Evolutionary conservation across 2,329 filamentous ascomycete genomes (phyloP), one percentile per base, ranked within the genome.

Genomic region (Phaeosphaeriaceae sp.): DNA sequence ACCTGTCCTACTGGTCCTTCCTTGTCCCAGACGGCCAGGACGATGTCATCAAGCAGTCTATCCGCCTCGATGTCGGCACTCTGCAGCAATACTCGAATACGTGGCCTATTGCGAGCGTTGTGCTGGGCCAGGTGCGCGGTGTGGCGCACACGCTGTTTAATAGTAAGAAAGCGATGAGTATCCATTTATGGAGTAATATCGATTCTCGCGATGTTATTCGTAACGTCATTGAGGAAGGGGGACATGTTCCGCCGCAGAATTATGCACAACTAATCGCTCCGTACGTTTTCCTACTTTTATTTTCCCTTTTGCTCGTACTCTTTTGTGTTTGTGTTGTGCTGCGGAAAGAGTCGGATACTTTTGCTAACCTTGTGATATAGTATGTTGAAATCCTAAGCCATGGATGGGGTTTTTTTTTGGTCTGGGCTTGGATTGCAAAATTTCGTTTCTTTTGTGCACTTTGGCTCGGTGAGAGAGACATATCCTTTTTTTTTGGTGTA

Each of bases 61-160:
- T 96, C 44, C 84, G 87, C 1, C 82, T 96, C 12, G 92, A 91
- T 54, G 90, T 89, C 48, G 89, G 88, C 13, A 87, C 88, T 0
- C 80, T 94, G 33, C 87, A 87, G 61, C 66, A 84, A 32, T 77
- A 93, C 6, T 85, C 84, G 33, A 76, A 78, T 13, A 86, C 89
- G 3, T 94, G 90, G 90, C 82, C 83, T 29, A 86, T 91, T 28
- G 89, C 90, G 1, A 80, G 79, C 36, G 82, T 81, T 11, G 89
- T 90, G 2, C 82, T 88, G 52, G 81, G 81, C 3, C 89, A 94
- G 71, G 87, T 96, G 13, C 86, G 86, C 59, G 84, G 84, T 7
- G 89, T 94, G 15, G 89, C 90, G n/a, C 84, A 89, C 63, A 88
- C 92, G 60, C 87, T 93, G 30, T 79, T 81, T 45, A 65, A 67